Conservation (phyloP, 257 asterid species). For the Leonotis leonurus region DNA sequence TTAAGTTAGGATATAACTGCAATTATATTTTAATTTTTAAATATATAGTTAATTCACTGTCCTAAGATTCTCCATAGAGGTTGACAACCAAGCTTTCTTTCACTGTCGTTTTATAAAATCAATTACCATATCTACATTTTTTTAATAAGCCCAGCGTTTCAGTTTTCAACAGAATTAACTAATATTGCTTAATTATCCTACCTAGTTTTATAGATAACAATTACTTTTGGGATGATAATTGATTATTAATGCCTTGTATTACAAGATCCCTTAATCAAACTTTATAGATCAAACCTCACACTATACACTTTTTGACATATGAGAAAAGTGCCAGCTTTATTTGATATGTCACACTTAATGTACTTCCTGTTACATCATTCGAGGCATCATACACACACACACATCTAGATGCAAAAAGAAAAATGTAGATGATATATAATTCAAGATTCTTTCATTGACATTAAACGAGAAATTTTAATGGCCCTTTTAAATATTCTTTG, state of each 20-base stretch:
- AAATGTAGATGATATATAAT: not conserved
- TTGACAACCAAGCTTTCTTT: slow-evolving; percentile 24
- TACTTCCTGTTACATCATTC: slow-evolving; percentile 11
- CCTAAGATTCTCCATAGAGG: slow-evolving; percentile 23
- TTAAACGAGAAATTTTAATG: not conserved
- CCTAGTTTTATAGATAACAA: not conserved
- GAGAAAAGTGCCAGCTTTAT: slow-evolving; percentile 22
- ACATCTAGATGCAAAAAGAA: not conserved
- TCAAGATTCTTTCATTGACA: slow-evolving; percentile 15
- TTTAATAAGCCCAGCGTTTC: not conserved
- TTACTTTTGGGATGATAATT: not conserved
- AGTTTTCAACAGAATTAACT: slow-evolving; percentile 20
- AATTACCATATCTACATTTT: not conserved
- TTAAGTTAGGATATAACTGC: slow-evolving; percentile 4
- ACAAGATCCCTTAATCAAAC: slow-evolving; percentile 13
- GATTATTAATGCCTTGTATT: slow-evolving; percentile 4
- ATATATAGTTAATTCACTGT: slow-evolving; percentile 15
- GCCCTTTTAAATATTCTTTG: not conserved
- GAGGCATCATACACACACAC: not conserved
- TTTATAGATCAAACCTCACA: not conserved
- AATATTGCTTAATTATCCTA: not conserved
- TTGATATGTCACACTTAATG: not conserved
- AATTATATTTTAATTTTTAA: not conserved
- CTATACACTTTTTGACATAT: slow-evolving; percentile 37
- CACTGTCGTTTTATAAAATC: not conserved